Percentiles rank a stretch among this genome's conserved stretches.
Evolutionary conservation across 2,329 filamentous ascomycete species (phyloP).

Genomic region (Diaporthe citrichinensis): DNA sequence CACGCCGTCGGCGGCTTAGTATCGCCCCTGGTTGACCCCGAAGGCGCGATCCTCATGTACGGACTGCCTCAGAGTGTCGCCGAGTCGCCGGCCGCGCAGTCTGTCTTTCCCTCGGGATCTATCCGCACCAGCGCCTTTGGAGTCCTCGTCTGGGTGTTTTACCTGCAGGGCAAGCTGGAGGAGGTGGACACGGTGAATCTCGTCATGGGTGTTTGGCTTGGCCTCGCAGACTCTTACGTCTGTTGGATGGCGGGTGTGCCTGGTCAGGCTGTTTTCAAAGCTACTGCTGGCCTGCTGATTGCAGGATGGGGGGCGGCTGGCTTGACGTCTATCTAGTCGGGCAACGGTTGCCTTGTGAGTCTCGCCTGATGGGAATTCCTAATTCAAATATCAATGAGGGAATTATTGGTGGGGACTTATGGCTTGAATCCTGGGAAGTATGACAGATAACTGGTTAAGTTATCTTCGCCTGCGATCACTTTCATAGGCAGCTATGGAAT

Average conservation of each 20-base stretch:
- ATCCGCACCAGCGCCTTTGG: not conserved
- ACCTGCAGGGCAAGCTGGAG: not conserved
- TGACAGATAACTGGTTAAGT: too few species aligned
- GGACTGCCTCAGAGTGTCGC: not conserved
- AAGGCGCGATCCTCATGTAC: not conserved
- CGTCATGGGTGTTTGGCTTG: not conserved
- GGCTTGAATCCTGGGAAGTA: too few species aligned
- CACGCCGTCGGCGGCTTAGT: not conserved
- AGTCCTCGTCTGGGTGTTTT: not conserved
- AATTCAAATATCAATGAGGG: fast-evolving
- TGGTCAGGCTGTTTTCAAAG: not conserved
- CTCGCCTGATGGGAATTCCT: too few species aligned
- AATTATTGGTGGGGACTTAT: not conserved
- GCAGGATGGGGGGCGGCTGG: not conserved
- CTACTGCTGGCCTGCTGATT: not conserved
- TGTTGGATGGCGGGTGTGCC: not conserved
- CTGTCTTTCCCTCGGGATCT: not conserved
- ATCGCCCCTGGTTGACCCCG: not conserved
- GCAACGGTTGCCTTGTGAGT: not conserved
- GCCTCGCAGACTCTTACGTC: not conserved
- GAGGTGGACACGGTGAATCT: not conserved
- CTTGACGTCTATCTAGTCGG: not conserved
- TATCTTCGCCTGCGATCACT: too few species aligned
- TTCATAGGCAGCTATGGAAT: too few species aligned
- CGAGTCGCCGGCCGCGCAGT: not conserved